phyloP scores from a whole-genome alignment of 306 rosid species.

The Fragaria iinumae region DNA sequence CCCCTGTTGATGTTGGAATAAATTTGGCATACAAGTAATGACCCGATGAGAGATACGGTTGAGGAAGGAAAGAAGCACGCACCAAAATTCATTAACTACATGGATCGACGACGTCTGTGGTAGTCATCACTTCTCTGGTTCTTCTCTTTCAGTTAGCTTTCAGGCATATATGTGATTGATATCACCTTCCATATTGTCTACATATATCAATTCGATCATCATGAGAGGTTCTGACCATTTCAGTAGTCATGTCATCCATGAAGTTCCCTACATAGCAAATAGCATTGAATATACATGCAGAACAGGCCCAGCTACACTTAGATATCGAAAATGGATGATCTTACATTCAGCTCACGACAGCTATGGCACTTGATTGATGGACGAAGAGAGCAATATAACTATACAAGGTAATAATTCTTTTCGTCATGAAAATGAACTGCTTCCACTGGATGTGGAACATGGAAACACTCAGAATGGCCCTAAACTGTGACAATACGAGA shows the following conservation, averaged over 20 bases:
- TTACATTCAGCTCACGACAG: slow-evolving; percentile 2
- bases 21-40: background rate
- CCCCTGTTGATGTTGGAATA: background rate
- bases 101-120: slow-evolving; percentile 9
- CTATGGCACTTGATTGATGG: background rate
- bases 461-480: background rate
- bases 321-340: background rate
- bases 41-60: background rate
- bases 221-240: background rate
- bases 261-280: background rate
- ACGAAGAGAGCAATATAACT: background rate
- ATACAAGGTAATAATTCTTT: background rate
- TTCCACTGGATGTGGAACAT: background rate
- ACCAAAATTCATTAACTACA: background rate
- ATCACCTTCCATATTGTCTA: slow-evolving; percentile 8
- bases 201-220: slow-evolving; percentile 6
- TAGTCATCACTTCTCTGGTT: background rate
- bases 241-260: slow-evolving; percentile 14
- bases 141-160: background rate
- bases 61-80: background rate
- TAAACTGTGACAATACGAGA: background rate
- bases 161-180: background rate
- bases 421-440: background rate
- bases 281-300: background rate
- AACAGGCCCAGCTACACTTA: background rate